phyloP scores from a whole-genome alignment of 2,329 filamentous ascomycete genomes.

The Aciculosporium take region DNA sequence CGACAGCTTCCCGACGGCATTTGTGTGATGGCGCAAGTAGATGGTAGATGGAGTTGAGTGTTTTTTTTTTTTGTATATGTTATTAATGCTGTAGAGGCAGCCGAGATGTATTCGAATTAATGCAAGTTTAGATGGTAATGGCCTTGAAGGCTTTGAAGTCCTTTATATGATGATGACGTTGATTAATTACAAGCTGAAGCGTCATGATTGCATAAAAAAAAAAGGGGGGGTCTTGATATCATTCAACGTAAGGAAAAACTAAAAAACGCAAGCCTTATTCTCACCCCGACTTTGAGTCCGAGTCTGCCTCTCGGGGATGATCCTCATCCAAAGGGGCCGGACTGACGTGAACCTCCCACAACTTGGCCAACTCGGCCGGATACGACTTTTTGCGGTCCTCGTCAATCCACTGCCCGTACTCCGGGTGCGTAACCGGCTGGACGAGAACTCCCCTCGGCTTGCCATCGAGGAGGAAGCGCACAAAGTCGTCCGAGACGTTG shows the following conservation, averaged over 20 bases:
- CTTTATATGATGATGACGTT: no score
- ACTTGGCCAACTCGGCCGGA: conserved; percentile 18
- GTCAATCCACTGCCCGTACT: conserved; percentile 27
- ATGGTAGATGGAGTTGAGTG: no score
- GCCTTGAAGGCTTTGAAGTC: neutral
- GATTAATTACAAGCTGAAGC: no score
- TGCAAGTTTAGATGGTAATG: no score
- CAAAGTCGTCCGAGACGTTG: conserved; percentile 40
- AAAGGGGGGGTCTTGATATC: no score
- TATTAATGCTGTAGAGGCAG: neutral
- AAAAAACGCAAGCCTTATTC: neutral
- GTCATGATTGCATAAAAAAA: no score
- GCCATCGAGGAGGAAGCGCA: conserved; percentile 30
- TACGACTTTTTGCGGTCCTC: conserved; percentile 18
- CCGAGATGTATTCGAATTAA: neutral
- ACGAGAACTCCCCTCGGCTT: conserved; percentile 32
- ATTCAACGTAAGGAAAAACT: neutral
- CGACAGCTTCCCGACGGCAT: conserved; percentile 17
- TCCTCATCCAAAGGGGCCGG: conserved; percentile 9
- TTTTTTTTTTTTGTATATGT: conserved; percentile 1
- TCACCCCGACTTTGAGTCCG: no score
- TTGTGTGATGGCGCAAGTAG: conserved; percentile 13
- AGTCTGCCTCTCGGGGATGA: no score
- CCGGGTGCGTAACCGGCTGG: conserved; percentile 31
- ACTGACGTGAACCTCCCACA: conserved; percentile 31